These are phyloP conservation scores for Lipomyces mesembrius DNA, from an alignment of 805 yeast genomes.

Conservation along the genomic window DNA sequence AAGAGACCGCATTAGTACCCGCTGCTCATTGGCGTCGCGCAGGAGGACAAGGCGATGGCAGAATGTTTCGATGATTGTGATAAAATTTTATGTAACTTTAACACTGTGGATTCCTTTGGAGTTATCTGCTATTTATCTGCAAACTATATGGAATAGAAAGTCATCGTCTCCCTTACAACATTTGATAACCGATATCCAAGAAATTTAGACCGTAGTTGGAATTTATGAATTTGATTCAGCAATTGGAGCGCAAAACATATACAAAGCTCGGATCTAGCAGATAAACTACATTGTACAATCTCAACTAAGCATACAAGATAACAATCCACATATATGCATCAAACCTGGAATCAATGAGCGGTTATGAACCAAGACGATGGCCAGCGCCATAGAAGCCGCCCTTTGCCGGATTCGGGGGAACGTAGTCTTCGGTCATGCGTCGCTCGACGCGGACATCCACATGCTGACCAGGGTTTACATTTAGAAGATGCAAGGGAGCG, in stretches of 20 bases:
- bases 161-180: background rate
- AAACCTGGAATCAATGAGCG: background rate
- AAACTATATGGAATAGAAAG: background rate
- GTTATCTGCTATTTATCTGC: background rate
- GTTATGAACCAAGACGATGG: slow-evolving; percentile 74
- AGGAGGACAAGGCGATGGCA: slow-evolving; percentile 73
- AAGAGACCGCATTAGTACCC: slow-evolving; percentile 68
- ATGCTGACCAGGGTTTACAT: slow-evolving; percentile 87
- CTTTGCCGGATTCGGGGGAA: slow-evolving; percentile 59
- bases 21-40: slow-evolving; percentile 70
- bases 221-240: background rate
- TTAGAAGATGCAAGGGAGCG: slow-evolving; percentile 82
- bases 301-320: background rate
- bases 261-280: background rate
- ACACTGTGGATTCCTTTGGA: background rate
- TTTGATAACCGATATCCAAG: background rate
- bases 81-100: background rate
- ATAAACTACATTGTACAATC: background rate
- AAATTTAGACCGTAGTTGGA: background rate
- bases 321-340: background rate
- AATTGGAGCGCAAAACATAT: background rate
- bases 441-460: slow-evolving; percentile 88
- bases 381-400: slow-evolving; percentile 83
- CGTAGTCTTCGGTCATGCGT: slow-evolving; percentile 79
- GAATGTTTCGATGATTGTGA: slow-evolving; percentile 59